phyloP scores from a whole-genome alignment of 352 stramenopile genomes.

The Pythium oligandrum region DNA sequence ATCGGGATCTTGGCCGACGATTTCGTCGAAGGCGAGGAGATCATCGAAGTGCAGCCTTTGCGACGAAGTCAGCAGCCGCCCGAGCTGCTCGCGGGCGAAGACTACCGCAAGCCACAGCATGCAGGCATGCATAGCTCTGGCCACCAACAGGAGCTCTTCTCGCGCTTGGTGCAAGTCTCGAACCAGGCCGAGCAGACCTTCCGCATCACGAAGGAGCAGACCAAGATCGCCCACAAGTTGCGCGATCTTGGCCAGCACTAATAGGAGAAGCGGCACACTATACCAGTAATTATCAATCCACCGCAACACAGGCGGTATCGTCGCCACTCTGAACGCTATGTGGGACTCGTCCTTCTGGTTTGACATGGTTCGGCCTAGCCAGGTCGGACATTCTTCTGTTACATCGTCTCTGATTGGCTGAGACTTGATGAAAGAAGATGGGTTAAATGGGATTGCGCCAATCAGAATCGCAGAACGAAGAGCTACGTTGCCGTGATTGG shows the following conservation, averaged over 20 bases:
- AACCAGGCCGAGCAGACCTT: conserved; percentile 40
- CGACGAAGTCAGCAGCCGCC: conserved; percentile 17
- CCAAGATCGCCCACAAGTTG: conserved; percentile 22
- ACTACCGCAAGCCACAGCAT: conserved; percentile 22
- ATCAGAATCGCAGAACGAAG: too few relatives aligned
- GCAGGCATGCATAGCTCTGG: neutral
- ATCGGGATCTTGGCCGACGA: neutral
- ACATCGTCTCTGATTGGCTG: conserved; percentile 1
- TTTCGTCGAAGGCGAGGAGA: conserved; percentile 5
- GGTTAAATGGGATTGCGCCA: too few relatives aligned
- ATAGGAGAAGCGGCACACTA: neutral
- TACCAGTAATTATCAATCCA: neutral
- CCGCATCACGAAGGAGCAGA: conserved; percentile 33
- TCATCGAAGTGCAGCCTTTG: conserved; percentile 16
- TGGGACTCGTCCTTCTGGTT: too few relatives aligned
- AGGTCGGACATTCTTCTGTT: neutral
- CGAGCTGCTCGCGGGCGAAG: conserved; percentile 21
- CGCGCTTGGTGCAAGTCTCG: conserved; percentile 31
- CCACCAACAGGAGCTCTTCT: conserved; percentile 27
- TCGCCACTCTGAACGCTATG: too few relatives aligned
- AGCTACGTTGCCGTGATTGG: too few relatives aligned
- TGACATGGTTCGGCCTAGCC: too few relatives aligned
- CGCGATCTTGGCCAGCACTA: conserved; percentile 13
- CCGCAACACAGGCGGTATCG: neutral
- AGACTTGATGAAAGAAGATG: too few relatives aligned